Percentiles rank a stretch among this genome's conserved stretches.
Evolutionary conservation across 2,329 filamentous ascomycete species (phyloP).

Genomic region (Epichloe gansuensis): DNA sequence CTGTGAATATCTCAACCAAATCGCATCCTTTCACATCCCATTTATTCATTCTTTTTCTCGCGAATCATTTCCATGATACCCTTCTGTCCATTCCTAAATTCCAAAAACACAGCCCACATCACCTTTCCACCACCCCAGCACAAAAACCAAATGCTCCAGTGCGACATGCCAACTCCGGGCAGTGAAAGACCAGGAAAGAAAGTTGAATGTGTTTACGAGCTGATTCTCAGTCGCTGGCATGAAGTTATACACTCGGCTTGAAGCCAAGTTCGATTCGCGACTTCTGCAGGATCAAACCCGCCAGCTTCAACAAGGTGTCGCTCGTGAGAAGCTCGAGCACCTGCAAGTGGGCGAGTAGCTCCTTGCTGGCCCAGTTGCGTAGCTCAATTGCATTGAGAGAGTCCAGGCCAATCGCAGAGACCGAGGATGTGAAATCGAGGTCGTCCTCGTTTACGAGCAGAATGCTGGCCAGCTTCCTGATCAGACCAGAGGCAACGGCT

Average conservation of each 20-base stretch:
- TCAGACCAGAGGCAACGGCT: conserved; percentile 12
- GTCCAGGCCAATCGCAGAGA: conserved; percentile 25
- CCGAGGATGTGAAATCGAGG: conserved; percentile 8
- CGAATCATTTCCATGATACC: no score
- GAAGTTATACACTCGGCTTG: neutral
- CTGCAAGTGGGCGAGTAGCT: conserved; percentile 31
- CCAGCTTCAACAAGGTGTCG: conserved; percentile 23
- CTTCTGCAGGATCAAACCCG: conserved; percentile 15
- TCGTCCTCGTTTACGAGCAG: conserved; percentile 12
- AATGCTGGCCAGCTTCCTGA: conserved; percentile 24
- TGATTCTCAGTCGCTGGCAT: no score
- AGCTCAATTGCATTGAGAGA: conserved; percentile 38
- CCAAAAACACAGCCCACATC: no score
- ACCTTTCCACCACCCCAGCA: no score
- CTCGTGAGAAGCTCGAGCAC: conserved; percentile 43
- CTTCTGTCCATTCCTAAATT: no score
- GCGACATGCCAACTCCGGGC: no score
- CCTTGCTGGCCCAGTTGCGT: conserved; percentile 37
- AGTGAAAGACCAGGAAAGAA: no score
- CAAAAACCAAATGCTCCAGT: no score
- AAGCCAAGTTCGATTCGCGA: conserved; percentile 11
- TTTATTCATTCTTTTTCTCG: no score
- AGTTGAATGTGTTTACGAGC: no score
- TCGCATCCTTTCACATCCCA: no score
- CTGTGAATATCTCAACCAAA: no score